These are phyloP conservation scores for Aquilaria malaccensis DNA, from an alignment of 345 rosid genomes.

Conservation along the genomic window DNA sequence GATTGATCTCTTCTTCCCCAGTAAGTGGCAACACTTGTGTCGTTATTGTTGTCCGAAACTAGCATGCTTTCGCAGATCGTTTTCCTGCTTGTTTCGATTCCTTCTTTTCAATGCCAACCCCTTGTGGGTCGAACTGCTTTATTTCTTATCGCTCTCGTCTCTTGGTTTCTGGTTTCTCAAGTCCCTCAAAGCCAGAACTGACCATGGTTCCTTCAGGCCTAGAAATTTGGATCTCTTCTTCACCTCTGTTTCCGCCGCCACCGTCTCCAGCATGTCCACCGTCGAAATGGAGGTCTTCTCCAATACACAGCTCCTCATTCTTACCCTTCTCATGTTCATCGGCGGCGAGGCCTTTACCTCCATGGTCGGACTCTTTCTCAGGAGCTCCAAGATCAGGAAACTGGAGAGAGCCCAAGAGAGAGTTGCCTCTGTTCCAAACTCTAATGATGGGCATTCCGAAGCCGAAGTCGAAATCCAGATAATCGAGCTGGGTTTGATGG, in stretches of 20 bases:
- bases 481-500: not conserved
- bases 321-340: constrained; percentile 35
- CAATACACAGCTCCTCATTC: constrained; percentile 38
- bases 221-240: constrained; percentile 37
- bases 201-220: constrained; percentile 6
- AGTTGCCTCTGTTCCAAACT: not conserved
- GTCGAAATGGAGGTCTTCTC: constrained; percentile 66
- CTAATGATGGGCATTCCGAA: too few relatives aligned
- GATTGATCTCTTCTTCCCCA: not conserved
- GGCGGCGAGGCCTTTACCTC: constrained; percentile 53
- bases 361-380: constrained; percentile 25
- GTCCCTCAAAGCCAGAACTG: constrained; percentile 22
- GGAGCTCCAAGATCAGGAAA: not conserved
- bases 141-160: constrained; percentile 23
- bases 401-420: not conserved
- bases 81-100: not conserved
- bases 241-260: constrained; percentile 49
- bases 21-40: not conserved
- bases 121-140: constrained; percentile 26
- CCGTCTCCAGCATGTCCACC: constrained; percentile 53
- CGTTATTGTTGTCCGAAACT: not conserved
- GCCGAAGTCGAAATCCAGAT: not conserved
- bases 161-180: constrained; percentile 19
- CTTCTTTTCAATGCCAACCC: constrained; percentile 1
- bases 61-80: not conserved